Evolutionary conservation across 768 basidiomycete species (phyloP), one percentile per base, ranked within the genome.

Genomic region (Trametes cubensis): DNA sequence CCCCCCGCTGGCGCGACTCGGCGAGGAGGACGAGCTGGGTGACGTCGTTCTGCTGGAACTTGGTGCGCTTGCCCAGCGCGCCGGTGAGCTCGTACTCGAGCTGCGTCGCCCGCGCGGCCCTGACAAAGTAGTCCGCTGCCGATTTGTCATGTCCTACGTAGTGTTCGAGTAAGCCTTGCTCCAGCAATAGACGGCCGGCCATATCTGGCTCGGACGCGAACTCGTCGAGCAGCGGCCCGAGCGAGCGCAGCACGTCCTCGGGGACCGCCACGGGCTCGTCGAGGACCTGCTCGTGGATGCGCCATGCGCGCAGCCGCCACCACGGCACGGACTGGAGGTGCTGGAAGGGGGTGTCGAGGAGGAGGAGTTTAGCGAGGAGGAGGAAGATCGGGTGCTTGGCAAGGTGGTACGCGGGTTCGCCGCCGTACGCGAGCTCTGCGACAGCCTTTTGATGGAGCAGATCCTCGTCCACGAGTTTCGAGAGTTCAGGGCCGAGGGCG

Each of bases 401-500:
- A 47, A 98, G 90, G 73, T 98, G 97, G 76, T 98, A 99, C 0
- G 92, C 94, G 10, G 97, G 97, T 76, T 98, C 97, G 3, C 97
- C 97, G 4, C 86, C 85, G 63, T 83, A 85, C 0, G 95, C 88
- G 45, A 99, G 83, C 63, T 90, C 86, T 6, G 87, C 78, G 60
- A 94, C 78, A 23, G 95, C 85, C 49, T 84, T 84, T 28, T 77
- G 74, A 68, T 94, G 83, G 42, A 98, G 75, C 3, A 73, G 58
- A 21, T 85, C 80, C 40, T 85, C 69, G 40, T 78, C 77, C 28
- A 76, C 39, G 18, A 57, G n/a, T 55, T 73, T 56, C 26, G 73
- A 57, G n/a, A 68, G 48, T 34, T 72, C 64, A 28, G 67, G 66
- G 42, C 77, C 68, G 50, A 79, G 66, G 25, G 73, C 47, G 67